Conservation (phyloP, 352 stramenopile species). For the Lagenidium sp. region DNA sequence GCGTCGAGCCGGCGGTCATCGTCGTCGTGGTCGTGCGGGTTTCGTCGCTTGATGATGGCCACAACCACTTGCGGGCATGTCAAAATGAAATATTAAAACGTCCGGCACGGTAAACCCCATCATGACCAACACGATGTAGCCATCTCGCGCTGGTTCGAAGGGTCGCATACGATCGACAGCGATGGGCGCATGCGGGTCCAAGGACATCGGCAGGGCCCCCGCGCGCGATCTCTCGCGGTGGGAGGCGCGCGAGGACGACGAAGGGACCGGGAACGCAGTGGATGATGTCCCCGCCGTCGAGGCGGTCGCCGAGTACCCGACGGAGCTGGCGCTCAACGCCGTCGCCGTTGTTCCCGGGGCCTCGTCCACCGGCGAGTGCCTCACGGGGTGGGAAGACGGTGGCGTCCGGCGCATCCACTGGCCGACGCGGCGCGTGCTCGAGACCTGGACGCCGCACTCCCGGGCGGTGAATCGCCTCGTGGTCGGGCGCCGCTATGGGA, state of each 20-base stretch:
- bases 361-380: constrained; percentile 23
- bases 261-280: constrained; percentile 5
- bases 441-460: constrained; percentile 36
- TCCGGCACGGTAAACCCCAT: too few relatives aligned
- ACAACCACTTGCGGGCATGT: too few relatives aligned
- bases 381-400: constrained; percentile 70
- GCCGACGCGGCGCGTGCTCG: constrained; percentile 16
- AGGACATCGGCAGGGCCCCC: constrained; percentile 6
- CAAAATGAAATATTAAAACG: too few relatives aligned
- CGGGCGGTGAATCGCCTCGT: constrained; percentile 56
- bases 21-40: too few relatives aligned
- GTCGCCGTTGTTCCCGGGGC: constrained; percentile 26
- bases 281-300: background rate
- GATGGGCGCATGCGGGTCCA: constrained; percentile 50
- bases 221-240: constrained; percentile 27
- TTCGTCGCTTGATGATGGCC: too few relatives aligned
- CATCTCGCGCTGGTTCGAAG: too few relatives aligned
- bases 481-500: constrained; percentile 21
- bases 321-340: constrained; percentile 34
- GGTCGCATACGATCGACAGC: background rate
- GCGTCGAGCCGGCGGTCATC: constrained; percentile 39
- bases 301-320: background rate
- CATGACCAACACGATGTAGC: too few relatives aligned
- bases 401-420: constrained; percentile 39
- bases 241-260: constrained; percentile 37